These are phyloP conservation scores for Taxawa tesnikishii DNA, from an alignment of 2,329 filamentous ascomycete species.

Conservation along the genomic window DNA sequence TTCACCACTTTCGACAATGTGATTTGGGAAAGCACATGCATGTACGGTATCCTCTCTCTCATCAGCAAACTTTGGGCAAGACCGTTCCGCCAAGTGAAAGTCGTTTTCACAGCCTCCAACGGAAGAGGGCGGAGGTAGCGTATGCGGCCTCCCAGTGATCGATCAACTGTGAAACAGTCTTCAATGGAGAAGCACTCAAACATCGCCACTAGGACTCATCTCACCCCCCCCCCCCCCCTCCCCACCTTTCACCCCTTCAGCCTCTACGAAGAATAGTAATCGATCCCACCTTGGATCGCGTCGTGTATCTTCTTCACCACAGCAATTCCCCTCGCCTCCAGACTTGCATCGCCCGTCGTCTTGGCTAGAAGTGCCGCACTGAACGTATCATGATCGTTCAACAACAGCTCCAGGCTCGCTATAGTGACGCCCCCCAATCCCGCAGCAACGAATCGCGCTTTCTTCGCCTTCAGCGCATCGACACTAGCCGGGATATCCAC, in stretches of 20 bases:
- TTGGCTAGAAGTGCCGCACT: slow-evolving; percentile 7
- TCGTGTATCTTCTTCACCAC: slow-evolving; percentile 10
- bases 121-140: too few species aligned
- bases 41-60: too few species aligned
- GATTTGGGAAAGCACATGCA: too few species aligned
- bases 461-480: slow-evolving; percentile 10
- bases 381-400: slow-evolving; percentile 9
- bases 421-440: slow-evolving; percentile 9
- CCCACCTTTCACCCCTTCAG: slow-evolving; percentile 1
- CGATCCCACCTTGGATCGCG: slow-evolving; percentile 9
- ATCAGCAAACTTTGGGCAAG: too few species aligned
- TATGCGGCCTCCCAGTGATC: too few species aligned
- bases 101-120: too few species aligned
- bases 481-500: slow-evolving; percentile 11
- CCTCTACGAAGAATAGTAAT: slow-evolving; percentile 8
- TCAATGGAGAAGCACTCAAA: too few species aligned
- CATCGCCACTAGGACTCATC: too few species aligned
- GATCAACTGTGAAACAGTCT: too few species aligned
- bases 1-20: too few species aligned
- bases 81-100: too few species aligned
- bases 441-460: slow-evolving; percentile 9
- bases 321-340: slow-evolving; percentile 5
- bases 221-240: too few species aligned
- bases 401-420: slow-evolving; percentile 10
- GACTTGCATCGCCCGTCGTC: slow-evolving; percentile 2